Evolutionary conservation across 768 basidiomycete genomes (phyloP), one percentile per base, ranked within the genome.

Genomic region (Mycena latifolia): DNA sequence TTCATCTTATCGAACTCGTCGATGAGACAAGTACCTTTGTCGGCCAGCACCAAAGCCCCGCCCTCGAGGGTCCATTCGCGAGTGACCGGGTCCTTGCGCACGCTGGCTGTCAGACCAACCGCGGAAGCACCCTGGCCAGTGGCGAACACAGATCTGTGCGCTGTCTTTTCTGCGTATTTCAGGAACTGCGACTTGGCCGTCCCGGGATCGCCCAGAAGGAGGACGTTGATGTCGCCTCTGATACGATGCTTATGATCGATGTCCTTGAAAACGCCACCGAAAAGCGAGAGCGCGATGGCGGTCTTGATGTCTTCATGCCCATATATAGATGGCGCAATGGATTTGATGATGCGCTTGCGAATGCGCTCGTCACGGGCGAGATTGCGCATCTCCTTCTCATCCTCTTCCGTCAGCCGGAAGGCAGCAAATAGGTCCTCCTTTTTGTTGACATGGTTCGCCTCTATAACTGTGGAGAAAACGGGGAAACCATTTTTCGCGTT

Each of bases 1-100:
- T 99, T 99, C 98, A 99, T 99, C 84, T 99, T 99, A 83, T 99
- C 98, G 77, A 99, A 99, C 77, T 99, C 98, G 80, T 99, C 98
- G 71, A 99, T 99, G 39, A 99, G 83, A 75, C 98, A 99, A 28
- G 92, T 94, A 15, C 98, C 98, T 79, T 97, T 98, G 80, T 99
- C 98, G 3, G 98, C 98, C 22, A 99, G 84, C n/a, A 99, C 98
- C 12, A 99, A 84, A 3, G 98, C 98, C 11, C 98, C 98, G 17
- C 98, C 98, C 78, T 99, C 98, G 28, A 99, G 86, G 3, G 98
- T 99, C 98, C 98, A 99, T 79, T 99, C 98, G 22, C 92, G 87
- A 14, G 98, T 99, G 61, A 99, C 87, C 0, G 98, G 96, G 74
- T 99, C 98, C 78, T 98, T 98, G 57, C 98, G 90, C n/a, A 99